phyloP scores from a whole-genome alignment of 306 rosid genomes.

The Quercus gilva region DNA sequence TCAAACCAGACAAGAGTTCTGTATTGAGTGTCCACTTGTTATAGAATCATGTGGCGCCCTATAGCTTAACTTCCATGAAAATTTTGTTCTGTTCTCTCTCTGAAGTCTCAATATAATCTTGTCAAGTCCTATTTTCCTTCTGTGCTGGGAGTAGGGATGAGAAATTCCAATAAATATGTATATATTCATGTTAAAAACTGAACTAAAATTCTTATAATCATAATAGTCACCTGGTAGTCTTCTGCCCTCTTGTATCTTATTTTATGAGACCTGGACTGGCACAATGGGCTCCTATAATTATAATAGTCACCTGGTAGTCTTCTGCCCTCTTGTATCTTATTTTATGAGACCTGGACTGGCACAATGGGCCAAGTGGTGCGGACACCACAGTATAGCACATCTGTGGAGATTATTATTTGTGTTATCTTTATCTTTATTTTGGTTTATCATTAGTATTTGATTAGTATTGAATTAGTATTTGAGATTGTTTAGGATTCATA shows the following conservation, averaged over 20 bases:
- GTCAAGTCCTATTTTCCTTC: neutral
- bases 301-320: too few relatives aligned
- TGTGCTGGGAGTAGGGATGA: neutral
- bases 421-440: too few relatives aligned
- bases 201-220: too few relatives aligned
- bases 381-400: too few relatives aligned
- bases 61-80: neutral
- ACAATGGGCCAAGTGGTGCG: neutral
- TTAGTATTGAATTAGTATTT: too few relatives aligned
- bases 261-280: slow-evolving; percentile 5
- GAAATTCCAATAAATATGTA: too few relatives aligned
- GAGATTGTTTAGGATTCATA: too few relatives aligned
- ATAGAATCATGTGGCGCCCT: neutral
- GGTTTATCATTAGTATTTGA: too few relatives aligned
- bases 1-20: slow-evolving; percentile 6
- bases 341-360: slow-evolving; percentile 5
- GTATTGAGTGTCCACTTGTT: neutral
- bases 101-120: neutral
- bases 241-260: neutral
- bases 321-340: neutral
- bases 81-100: neutral
- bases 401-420: too few relatives aligned
- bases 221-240: too few relatives aligned
- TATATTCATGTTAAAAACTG: too few relatives aligned
- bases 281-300: neutral